Evolutionary conservation across 2,329 filamentous ascomycete species (phyloP).

Genomic region (Cladosporium colombiae): DNA sequence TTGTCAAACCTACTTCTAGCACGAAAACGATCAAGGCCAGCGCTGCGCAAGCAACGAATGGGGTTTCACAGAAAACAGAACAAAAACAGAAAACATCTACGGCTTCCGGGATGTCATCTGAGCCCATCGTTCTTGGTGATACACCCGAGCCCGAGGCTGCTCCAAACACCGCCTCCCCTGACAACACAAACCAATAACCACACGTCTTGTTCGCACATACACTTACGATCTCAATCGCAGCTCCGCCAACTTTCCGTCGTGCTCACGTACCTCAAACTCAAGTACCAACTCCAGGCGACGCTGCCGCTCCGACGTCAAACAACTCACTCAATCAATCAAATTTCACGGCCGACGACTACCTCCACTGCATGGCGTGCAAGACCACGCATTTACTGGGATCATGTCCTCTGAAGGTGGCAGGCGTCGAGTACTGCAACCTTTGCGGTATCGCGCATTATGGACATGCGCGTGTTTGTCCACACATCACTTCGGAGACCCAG

Average conservation of each 20-base stretch:
- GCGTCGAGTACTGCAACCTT: constrained; percentile 62
- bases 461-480: constrained; percentile 58
- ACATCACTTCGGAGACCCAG: constrained; percentile 60
- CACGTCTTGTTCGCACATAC: background rate
- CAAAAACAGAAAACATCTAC: background rate
- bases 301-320: background rate
- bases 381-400: constrained; percentile 57
- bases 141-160: background rate
- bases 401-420: constrained; percentile 61
- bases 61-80: background rate
- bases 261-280: constrained; percentile 24
- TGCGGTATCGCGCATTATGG: constrained; percentile 66
- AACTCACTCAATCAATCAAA: constrained; percentile 21
- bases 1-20: constrained; percentile 21
- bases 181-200: background rate
- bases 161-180: background rate
- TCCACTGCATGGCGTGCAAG: constrained; percentile 57
- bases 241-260: constrained; percentile 27
- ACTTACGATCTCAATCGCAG: constrained; percentile 19
- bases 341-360: constrained; percentile 21
- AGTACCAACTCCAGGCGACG: constrained; percentile 6
- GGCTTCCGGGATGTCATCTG: background rate
- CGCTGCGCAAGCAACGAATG: constrained; percentile 7
- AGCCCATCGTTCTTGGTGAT: background rate
- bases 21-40: constrained; percentile 26